Base-by-base conservation (phyloP, 1,284 basidiomycete genomes). In the Apiotrichum domesticum region DNA sequence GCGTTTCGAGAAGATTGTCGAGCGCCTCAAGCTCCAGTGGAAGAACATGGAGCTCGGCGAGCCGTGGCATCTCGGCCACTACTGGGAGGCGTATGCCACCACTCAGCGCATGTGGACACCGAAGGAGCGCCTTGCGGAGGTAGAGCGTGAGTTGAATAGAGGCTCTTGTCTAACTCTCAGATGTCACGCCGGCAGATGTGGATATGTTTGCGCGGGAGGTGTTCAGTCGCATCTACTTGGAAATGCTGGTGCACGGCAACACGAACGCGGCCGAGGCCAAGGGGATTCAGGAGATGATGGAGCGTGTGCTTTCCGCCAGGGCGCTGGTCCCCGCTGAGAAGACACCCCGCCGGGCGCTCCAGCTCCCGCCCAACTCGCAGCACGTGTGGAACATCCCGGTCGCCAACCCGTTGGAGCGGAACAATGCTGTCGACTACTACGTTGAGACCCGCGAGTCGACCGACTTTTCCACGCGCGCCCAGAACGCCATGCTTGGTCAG, bases 1-100 rank as follows among this genome's bases (percentile, higher is more conserved):
- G 56, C 81, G 94, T 58, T 84, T 98, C 58, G 83, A 81, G 49
- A 83, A 97, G 51, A 84, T 96, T 72, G 88, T 87, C 71, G 92
- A 98, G 75, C 85, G 89, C 77, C 88, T 88, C 62, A 63, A 78
- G 70, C 42, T 48, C 14, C 46, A 66, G 58, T 90, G 87, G 83
- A 81, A 86, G 64, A 98, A 98, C 77, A 92, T 93, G 76, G 86
- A 85, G 74, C 81, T 97, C 60, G 84, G 84, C 33, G 88, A 93
- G 72, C 88, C 91, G 1, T 93, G 89, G 75, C 79, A 82, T 21
- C 80, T 97, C 34, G 87, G 89, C 3, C 85, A 87, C 64, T 90
- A 89, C 74, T 93, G 86, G 73, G 80, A 81, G 29, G 82, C 83
- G 15, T 87, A 93, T 73, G 75, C 88, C 15, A 78, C 90, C 45